A percentile compares a stretch with the other conserved stretches of the same genome.
Conservation (phyloP, 1,139 yeast genomes). For the Pichia sp. region DNA sequence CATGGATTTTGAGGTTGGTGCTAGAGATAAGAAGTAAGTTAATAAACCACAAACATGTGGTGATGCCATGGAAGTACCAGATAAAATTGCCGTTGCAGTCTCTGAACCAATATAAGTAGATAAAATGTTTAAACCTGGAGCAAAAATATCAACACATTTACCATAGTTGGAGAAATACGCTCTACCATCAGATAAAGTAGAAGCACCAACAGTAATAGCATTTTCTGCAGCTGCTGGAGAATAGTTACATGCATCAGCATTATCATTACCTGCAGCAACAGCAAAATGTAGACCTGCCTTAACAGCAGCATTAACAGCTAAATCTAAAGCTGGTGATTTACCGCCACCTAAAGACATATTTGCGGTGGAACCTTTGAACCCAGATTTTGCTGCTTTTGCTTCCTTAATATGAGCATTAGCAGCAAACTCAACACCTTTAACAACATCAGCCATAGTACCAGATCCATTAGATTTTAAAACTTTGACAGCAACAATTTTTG, state of each 20-base stretch:
- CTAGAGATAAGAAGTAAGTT: slow-evolving; percentile 84
- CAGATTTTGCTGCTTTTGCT: slow-evolving; percentile 49
- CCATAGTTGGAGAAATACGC: slow-evolving; percentile 83
- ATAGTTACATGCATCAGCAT: slow-evolving; percentile 76
- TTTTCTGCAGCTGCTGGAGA: slow-evolving; percentile 77
- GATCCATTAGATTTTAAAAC: slow-evolving; percentile 73
- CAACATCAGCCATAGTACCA: slow-evolving; percentile 75
- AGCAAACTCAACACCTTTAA: slow-evolving; percentile 75
- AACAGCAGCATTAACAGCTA: slow-evolving; percentile 81
- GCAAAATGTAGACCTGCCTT: slow-evolving; percentile 77
- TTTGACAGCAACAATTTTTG: slow-evolving; percentile 68
- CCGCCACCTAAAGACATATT: slow-evolving; percentile 92
- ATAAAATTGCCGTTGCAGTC: slow-evolving; percentile 78
- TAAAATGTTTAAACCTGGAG: slow-evolving; percentile 75
- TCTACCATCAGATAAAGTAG: slow-evolving; percentile 66
- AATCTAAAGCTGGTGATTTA: slow-evolving; percentile 70
- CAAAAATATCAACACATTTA: slow-evolving; percentile 78
- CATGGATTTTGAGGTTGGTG: slow-evolving; percentile 79
- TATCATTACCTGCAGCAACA: slow-evolving; percentile 86
- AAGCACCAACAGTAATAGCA: slow-evolving; percentile 80
- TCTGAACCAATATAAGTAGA: slow-evolving; percentile 86
- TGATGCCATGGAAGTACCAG: slow-evolving; percentile 99
- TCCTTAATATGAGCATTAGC: slow-evolving; percentile 59
- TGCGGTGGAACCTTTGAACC: slow-evolving; percentile 80
- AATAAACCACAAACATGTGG: slow-evolving; percentile 93